Evolutionary conservation across 768 basidiomycete species (phyloP).

Genomic region (Pisolithus tinctorius): DNA sequence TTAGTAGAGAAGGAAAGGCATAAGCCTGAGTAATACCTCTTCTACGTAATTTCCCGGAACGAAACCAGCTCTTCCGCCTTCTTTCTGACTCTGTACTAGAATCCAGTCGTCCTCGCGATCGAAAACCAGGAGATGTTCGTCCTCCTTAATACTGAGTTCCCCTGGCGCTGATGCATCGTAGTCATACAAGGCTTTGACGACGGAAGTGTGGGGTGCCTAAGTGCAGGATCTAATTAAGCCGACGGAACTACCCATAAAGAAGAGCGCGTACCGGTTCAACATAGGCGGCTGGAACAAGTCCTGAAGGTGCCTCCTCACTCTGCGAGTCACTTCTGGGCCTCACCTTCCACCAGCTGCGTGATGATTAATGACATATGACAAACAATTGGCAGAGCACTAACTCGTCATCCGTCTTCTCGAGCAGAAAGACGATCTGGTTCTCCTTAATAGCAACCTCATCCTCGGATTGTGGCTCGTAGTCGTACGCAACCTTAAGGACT

Average conservation of each 20-base stretch:
- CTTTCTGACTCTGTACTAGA: constrained; percentile 66
- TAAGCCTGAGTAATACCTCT: constrained; percentile 32
- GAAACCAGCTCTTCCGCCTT: constrained; percentile 78
- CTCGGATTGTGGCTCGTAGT: constrained; percentile 83
- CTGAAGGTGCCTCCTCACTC: constrained; percentile 62
- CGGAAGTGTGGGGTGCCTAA: constrained; percentile 66
- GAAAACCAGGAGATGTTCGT: constrained; percentile 69
- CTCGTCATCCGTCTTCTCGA: constrained; percentile 91
- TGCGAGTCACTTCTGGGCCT: constrained; percentile 70
- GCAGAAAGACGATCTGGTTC: constrained; percentile 78
- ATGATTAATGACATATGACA: constrained; percentile 14
- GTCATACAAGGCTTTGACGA: constrained; percentile 78
- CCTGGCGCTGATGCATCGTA: constrained; percentile 75
- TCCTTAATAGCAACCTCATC: constrained; percentile 90
- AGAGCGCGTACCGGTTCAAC: constrained; percentile 63
- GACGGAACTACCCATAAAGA: not conserved
- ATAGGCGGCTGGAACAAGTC: constrained; percentile 81
- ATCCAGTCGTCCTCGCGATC: constrained; percentile 92
- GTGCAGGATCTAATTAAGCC: constrained; percentile 4
- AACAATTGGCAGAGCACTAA: constrained; percentile 22
- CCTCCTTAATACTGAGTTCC: constrained; percentile 78
- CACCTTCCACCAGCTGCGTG: constrained; percentile 89
- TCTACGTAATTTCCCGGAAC: constrained; percentile 90
- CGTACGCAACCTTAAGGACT: constrained; percentile 91
- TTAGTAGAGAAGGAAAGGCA: not conserved